Evolutionary conservation across 805 yeast genomes (phyloP).

Genomic region (Pichia ethanolica): DNA sequence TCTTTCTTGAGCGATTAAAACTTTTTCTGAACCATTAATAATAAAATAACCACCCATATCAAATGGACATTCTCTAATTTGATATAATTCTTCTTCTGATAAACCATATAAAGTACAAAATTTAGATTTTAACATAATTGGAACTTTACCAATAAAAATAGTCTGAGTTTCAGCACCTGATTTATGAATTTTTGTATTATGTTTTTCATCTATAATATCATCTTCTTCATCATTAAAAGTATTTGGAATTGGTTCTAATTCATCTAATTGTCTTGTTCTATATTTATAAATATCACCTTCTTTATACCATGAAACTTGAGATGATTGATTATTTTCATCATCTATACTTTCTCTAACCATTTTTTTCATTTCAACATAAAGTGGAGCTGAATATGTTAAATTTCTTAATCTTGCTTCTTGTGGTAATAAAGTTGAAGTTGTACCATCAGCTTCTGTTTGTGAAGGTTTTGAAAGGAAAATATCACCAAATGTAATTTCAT

Average conservation of each 20-base stretch:
- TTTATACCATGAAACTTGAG: conserved; percentile 54
- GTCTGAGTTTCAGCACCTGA: conserved; percentile 32
- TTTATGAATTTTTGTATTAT: conserved; percentile 26
- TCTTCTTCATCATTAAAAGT: conserved; percentile 54
- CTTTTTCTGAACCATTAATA: conserved; percentile 97
- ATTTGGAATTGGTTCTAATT: conserved; percentile 24
- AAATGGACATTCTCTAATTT: conserved; percentile 95
- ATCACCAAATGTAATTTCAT: conserved; percentile 96
- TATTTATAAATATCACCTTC: conserved; percentile 41
- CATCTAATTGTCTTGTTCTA: conserved; percentile 23
- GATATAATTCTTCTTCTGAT: conserved; percentile 88
- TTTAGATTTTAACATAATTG: conserved; percentile 95
- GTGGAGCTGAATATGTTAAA: conserved; percentile 91
- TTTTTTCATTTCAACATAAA: conserved; percentile 93
- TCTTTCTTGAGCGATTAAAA: conserved; percentile 96
- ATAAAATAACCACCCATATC: conserved; percentile 99
- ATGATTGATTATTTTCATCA: conserved; percentile 44
- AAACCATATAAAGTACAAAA: conserved; percentile 89
- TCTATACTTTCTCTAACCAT: conserved; percentile 80
- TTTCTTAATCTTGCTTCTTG: conserved; percentile 97
- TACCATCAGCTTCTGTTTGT: conserved; percentile 99
- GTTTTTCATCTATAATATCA: conserved; percentile 44
- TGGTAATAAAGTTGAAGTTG: conserved; percentile 97
- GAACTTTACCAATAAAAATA: conserved; percentile 89
- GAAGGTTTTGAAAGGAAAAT: conserved; percentile 94